phyloP scores from a whole-genome alignment of 2,329 filamentous ascomycete species.

The Nakataea oryzae region DNA sequence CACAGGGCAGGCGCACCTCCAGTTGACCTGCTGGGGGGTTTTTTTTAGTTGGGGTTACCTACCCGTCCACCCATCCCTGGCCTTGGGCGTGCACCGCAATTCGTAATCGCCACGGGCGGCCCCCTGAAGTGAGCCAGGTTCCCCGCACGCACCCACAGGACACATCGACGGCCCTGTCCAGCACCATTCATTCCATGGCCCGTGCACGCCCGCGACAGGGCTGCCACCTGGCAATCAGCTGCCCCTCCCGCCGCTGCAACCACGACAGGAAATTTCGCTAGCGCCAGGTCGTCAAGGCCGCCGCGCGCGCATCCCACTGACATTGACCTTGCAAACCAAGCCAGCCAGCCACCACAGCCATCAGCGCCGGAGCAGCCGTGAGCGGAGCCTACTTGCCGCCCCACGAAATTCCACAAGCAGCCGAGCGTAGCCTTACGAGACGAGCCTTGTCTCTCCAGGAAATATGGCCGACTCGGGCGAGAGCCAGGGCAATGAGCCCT shows the following conservation, averaged over 20 bases:
- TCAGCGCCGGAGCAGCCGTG: background rate
- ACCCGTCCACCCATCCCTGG: no score
- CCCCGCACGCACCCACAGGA: background rate
- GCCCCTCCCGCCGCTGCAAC: background rate
- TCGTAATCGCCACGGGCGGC: no score
- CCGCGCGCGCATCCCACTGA: background rate
- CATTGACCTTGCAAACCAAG: background rate
- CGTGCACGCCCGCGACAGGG: background rate
- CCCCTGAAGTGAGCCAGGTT: background rate
- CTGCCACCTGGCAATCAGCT: background rate
- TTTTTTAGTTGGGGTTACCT: background rate
- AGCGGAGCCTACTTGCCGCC: background rate
- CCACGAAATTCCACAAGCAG: background rate
- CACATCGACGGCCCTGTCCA: background rate
- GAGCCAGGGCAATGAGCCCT: conserved; percentile 49
- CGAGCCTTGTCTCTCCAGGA: background rate
- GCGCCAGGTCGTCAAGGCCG: no score
- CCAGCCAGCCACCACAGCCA: background rate
- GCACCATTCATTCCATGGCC: background rate
- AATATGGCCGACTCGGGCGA: conserved; percentile 77
- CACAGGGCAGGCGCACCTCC: background rate
- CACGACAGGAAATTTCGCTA: background rate
- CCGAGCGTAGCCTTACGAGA: no score
- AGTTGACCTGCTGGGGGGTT: background rate
- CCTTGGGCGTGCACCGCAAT: no score